A percentile compares a stretch with the other conserved stretches of the same genome.
phyloP scores from a whole-genome alignment of 108 stramenopile genomes.

The Discostella stelligeroides region DNA sequence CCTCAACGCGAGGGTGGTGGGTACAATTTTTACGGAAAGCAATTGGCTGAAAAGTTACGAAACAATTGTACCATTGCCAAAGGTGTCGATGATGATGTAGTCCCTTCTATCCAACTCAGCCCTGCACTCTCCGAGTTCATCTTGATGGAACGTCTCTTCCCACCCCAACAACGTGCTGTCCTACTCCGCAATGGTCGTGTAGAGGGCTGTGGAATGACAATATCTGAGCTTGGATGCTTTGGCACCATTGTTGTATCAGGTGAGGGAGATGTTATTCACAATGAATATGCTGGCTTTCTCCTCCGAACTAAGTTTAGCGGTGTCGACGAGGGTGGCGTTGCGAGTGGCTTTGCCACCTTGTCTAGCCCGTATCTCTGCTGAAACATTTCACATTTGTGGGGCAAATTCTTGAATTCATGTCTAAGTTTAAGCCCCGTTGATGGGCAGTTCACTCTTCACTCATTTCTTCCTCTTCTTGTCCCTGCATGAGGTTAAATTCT shows the following conservation, averaged over 20 bases:
- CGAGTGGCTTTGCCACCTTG: conserved; percentile 83
- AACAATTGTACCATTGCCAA: conserved; percentile 43
- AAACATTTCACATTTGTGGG: too few relatives aligned
- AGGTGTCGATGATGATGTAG: conserved; percentile 29
- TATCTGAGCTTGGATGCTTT: conserved; percentile 85
- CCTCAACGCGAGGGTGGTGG: conserved; percentile 99
- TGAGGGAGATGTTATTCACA: conserved; percentile 66
- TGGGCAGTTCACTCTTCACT: background rate
- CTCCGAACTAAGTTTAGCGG: conserved; percentile 84
- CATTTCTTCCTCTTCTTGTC: too few relatives aligned
- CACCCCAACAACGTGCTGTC: conserved; percentile 74
- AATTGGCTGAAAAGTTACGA: conserved; percentile 61
- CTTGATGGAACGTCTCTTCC: conserved; percentile 86
- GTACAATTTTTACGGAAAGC: conserved; percentile 94
- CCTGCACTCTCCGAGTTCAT: conserved; percentile 76
- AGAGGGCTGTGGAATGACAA: conserved; percentile 73
- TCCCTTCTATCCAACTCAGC: conserved; percentile 8
- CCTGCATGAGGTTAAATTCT: too few relatives aligned
- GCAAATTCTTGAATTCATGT: too few relatives aligned
- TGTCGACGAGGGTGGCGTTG: conserved; percentile 90
- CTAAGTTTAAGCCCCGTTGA: background rate
- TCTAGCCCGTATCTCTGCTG: conserved; percentile 85
- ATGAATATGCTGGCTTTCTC: conserved; percentile 78
- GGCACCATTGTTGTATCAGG: conserved; percentile 59
- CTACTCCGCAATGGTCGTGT: conserved; percentile 72